These are phyloP conservation scores for Monilinia fructicola DNA, from an alignment of 2,329 filamentous ascomycete genomes.

Conservation along the genomic window DNA sequence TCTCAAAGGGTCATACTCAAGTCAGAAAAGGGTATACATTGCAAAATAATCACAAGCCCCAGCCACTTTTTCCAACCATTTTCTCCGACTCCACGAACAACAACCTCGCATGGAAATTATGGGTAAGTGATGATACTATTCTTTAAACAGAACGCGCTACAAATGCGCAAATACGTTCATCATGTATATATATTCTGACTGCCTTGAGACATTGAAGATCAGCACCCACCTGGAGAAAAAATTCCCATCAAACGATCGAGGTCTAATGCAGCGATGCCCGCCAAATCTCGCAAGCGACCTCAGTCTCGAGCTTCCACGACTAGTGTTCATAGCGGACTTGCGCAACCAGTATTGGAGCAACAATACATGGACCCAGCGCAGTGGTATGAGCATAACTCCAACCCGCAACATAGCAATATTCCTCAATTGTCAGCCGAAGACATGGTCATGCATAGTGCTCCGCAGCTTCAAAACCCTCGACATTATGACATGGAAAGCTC, in stretches of 20 bases:
- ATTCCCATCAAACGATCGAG: constrained; percentile 46
- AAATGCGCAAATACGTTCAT: constrained; percentile 9
- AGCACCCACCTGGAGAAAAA: constrained; percentile 36
- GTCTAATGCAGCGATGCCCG: constrained; percentile 47
- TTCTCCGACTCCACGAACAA: constrained; percentile 18
- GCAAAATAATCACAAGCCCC: constrained; percentile 34
- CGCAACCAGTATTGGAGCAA: constrained; percentile 38
- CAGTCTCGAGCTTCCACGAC: constrained; percentile 50
- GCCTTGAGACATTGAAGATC: constrained; percentile 32
- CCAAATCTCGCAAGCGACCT: constrained; percentile 46
- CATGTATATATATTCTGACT: constrained; percentile 28
- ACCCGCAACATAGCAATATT: constrained; percentile 35
- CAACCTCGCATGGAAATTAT: constrained; percentile 30
- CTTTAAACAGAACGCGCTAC: constrained; percentile 16
- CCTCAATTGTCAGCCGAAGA: constrained; percentile 55
- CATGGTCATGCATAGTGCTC: constrained; percentile 57
- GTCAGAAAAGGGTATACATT: constrained; percentile 12
- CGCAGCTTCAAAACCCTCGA: constrained; percentile 54
- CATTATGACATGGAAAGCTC: constrained; percentile 52
- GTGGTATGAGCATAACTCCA: constrained; percentile 40
- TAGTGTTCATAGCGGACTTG: constrained; percentile 44
- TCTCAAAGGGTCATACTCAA: neutral
- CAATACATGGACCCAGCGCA: constrained; percentile 36
- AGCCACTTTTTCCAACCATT: constrained; percentile 28
- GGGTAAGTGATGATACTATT: constrained; percentile 32